A percentile compares a stretch with the other conserved stretches of the same genome.
phyloP scores from a whole-genome alignment of 2,329 filamentous ascomycete species.

The Colletotrichum zoysiae region DNA sequence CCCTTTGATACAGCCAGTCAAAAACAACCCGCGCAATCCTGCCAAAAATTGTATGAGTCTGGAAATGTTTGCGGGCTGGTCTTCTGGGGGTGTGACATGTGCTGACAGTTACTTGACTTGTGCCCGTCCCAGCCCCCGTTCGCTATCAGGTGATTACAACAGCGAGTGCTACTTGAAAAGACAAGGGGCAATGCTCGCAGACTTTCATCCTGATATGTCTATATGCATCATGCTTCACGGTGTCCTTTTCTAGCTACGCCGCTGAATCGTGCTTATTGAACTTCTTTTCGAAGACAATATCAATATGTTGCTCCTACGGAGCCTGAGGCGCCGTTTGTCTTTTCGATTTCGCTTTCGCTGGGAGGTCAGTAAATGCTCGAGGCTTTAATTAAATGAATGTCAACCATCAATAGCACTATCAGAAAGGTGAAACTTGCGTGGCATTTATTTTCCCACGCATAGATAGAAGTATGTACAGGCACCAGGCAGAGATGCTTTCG shows the following conservation, averaged over 20 bases:
- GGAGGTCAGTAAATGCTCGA: background rate
- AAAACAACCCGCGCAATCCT: background rate
- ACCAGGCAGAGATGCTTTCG: background rate
- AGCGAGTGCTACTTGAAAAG: background rate
- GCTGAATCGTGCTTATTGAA: background rate
- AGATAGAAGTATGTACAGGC: no score
- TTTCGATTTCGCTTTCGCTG: background rate
- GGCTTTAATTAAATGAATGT: no score
- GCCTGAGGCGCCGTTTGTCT: background rate
- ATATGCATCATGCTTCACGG: background rate
- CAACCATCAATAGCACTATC: background rate
- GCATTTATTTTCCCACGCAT: background rate
- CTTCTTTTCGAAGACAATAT: background rate
- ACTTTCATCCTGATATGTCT: background rate
- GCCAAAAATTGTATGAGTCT: slow-evolving; percentile 22
- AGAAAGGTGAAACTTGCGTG: background rate
- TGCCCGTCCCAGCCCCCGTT: background rate
- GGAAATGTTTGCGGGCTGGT: slow-evolving; percentile 36
- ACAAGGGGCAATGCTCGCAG: background rate
- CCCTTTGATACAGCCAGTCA: background rate
- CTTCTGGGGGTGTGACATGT: background rate
- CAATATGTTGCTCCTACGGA: background rate
- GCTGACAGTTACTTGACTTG: background rate
- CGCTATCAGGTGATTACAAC: background rate
- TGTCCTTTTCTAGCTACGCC: background rate